Conservation (phyloP, 208 protist species). For the Herpetomonas tarakana region DNA sequence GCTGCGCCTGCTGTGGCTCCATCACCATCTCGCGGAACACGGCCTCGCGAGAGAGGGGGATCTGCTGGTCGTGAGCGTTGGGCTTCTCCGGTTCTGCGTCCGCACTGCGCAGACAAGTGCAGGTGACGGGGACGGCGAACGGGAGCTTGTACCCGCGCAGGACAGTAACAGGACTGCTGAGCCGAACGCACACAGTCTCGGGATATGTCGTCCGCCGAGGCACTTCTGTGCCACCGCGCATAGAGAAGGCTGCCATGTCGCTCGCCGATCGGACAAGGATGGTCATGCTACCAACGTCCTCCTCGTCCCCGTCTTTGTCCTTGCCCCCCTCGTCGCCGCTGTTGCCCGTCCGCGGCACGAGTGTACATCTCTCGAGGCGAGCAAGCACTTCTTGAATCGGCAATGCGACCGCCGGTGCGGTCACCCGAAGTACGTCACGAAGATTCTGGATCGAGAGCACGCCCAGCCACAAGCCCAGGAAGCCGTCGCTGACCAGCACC, state of each 20-base stretch:
- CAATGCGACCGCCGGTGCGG: slow-evolving; percentile 1
- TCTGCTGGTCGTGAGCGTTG: not conserved
- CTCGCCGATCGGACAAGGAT: too few relatives aligned
- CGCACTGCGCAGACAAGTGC: not conserved
- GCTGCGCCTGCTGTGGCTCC: slow-evolving; percentile 7
- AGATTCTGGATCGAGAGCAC: not conserved
- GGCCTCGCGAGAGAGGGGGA: not conserved
- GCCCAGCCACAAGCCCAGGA: not conserved
- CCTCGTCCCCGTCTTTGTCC: too few relatives aligned
- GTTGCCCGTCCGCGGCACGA: too few relatives aligned
- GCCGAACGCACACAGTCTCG: too few relatives aligned
- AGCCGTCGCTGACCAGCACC: not conserved
- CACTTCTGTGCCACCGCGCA: too few relatives aligned
- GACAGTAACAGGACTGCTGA: not conserved
- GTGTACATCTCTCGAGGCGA: not conserved
- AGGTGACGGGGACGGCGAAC: not conserved
- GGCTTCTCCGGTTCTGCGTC: not conserved
- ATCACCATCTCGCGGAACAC: slow-evolving; percentile 3
- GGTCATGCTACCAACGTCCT: too few relatives aligned
- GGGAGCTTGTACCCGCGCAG: not conserved
- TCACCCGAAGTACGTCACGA: not conserved
- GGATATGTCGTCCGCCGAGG: too few relatives aligned
- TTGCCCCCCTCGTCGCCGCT: too few relatives aligned
- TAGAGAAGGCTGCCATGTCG: too few relatives aligned
- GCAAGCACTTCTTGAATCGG: not conserved